phyloP scores from a whole-genome alignment of 2,329 filamentous ascomycete genomes.

The Colletotrichum sp. region DNA sequence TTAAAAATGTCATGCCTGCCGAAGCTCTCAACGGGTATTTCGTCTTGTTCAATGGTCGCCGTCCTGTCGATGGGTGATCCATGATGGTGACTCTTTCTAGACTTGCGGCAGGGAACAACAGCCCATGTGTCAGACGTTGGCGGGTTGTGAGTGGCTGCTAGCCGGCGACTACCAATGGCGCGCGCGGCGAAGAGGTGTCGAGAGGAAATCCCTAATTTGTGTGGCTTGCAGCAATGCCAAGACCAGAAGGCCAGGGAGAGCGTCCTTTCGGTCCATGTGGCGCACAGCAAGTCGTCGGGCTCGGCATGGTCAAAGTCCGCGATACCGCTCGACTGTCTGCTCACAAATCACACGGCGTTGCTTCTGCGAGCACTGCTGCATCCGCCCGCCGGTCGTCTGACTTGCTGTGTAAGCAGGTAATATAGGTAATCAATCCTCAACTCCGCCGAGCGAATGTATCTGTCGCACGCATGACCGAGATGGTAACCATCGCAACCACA shows the following conservation, averaged over 20 bases:
- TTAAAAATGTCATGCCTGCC: background rate
- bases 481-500: slow-evolving; percentile 12
- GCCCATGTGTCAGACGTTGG: background rate
- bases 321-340: background rate
- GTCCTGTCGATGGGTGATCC: background rate
- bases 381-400: background rate
- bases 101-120: background rate
- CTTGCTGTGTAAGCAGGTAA: slow-evolving; percentile 13
- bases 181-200: background rate
- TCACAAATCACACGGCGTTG: slow-evolving; percentile 6
- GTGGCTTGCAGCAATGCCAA: slow-evolving; percentile 1
- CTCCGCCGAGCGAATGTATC: background rate
- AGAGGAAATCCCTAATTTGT: background rate
- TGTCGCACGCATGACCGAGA: background rate
- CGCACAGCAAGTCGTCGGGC: background rate
- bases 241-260: background rate
- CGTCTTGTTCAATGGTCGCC: background rate
- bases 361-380: background rate
- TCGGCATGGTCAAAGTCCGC: slow-evolving; percentile 16
- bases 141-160: background rate
- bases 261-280: background rate
- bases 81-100: background rate
- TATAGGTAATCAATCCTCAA: background rate
- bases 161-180: background rate
- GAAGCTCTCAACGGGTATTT: background rate